Conservation (phyloP, 1,284 basidiomycete species). For the Flammula alnicola region DNA sequence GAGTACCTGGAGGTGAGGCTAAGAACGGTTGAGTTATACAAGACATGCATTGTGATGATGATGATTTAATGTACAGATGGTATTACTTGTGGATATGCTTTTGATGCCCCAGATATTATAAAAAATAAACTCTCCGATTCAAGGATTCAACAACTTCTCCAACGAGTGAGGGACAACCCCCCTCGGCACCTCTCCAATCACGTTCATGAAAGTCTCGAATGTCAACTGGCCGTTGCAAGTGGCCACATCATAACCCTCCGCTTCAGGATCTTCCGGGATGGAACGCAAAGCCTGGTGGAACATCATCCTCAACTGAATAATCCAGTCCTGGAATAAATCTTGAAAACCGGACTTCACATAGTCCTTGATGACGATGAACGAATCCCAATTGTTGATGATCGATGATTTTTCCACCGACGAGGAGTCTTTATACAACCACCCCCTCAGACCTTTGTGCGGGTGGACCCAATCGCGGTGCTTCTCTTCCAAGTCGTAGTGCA, state of each 20-base stretch:
- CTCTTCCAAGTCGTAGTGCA: slow-evolving; percentile 10
- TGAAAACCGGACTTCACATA: not conserved
- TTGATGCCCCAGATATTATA: too few species aligned
- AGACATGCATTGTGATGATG: too few species aligned
- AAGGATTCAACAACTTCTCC: too few species aligned
- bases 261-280: not conserved
- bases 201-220: slow-evolving; percentile 15
- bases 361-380: not conserved
- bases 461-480: not conserved
- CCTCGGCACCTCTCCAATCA: too few species aligned
- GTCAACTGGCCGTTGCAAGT: slow-evolving; percentile 9
- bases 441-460: not conserved
- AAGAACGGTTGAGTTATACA: too few species aligned
- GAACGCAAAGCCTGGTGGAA: not conserved
- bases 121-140: too few species aligned
- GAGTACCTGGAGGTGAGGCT: too few species aligned
- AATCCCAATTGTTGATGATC: not conserved
- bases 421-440: not conserved
- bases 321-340: not conserved
- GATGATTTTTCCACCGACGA: not conserved
- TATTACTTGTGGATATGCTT: too few species aligned
- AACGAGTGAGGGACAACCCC: too few species aligned
- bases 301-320: not conserved
- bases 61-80: too few species aligned
- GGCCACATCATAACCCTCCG: not conserved